Evolutionary conservation across 2,329 filamentous ascomycete species (phyloP).

Genomic region (Mollisiaceae sp.): DNA sequence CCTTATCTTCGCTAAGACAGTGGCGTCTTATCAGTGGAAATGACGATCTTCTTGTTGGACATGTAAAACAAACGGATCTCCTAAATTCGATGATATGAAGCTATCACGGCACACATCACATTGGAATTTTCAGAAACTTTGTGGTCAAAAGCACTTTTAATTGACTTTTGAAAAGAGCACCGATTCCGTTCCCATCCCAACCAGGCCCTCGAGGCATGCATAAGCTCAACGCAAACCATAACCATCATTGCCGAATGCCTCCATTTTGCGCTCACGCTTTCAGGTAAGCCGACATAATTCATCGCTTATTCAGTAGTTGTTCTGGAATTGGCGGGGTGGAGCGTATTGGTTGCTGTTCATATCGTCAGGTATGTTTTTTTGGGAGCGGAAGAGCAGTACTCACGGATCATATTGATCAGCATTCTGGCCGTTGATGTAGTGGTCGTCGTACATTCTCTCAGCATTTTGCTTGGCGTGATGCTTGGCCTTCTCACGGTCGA

Average conservation of each 20-base stretch:
- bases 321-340: slow-evolving; percentile 36
- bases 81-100: not conserved
- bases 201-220: slow-evolving; percentile 12
- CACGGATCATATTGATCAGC: slow-evolving; percentile 63
- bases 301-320: slow-evolving; percentile 22
- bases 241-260: slow-evolving; percentile 17
- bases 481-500: slow-evolving; percentile 63
- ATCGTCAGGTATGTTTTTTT: not conserved
- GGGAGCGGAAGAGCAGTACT: slow-evolving; percentile 40
- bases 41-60: not conserved
- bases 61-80: not conserved
- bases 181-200: not conserved
- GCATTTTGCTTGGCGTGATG: slow-evolving; percentile 63
- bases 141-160: not conserved
- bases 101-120: not conserved
- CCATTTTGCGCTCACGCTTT: not conserved
- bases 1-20: not conserved
- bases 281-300: slow-evolving; percentile 9
- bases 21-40: slow-evolving; percentile 6
- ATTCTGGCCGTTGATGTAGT: slow-evolving; percentile 56
- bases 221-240: slow-evolving; percentile 21
- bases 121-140: not conserved
- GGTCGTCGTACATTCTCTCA: slow-evolving; percentile 64
- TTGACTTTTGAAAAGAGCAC: not conserved
- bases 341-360: slow-evolving; percentile 38